phyloP scores from a whole-genome alignment of 305 asterid genomes.

The Fraxinus paxiana region DNA sequence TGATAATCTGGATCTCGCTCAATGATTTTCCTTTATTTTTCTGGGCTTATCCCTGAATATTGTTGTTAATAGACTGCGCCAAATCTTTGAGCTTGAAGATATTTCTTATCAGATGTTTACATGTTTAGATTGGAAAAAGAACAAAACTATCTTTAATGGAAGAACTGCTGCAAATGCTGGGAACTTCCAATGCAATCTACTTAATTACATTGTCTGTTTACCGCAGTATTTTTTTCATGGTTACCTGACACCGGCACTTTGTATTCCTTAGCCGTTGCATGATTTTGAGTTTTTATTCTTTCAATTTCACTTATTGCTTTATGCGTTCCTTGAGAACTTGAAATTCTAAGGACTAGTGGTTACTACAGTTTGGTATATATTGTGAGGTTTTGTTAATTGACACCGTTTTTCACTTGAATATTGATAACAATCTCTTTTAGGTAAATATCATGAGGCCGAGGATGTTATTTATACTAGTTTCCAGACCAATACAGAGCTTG shows the following conservation, averaged over 20 bases:
- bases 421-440: slow-evolving; percentile 36
- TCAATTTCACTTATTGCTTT: slow-evolving; percentile 1
- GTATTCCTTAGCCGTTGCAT: slow-evolving; percentile 10
- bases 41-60: not conserved
- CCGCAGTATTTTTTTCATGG: not conserved
- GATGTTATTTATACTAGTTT: slow-evolving; percentile 56
- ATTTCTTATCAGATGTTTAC: not conserved
- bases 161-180: not conserved
- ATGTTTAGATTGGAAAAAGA: not conserved
- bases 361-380: not conserved
- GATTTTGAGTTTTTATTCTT: not conserved
- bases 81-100: not conserved
- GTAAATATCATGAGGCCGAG: slow-evolving; percentile 56
- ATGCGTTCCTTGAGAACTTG: not conserved
- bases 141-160: not conserved
- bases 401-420: slow-evolving; percentile 1
- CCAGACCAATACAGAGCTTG: slow-evolving; percentile 59
- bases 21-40: not conserved
- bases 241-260: not conserved
- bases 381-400: not conserved
- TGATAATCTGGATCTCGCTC: not conserved
- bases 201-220: not conserved
- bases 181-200: not conserved
- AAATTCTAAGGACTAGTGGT: not conserved
- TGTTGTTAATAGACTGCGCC: not conserved